phyloP scores from a whole-genome alignment of 1,284 basidiomycete species.

The Blastosporella zonata region DNA sequence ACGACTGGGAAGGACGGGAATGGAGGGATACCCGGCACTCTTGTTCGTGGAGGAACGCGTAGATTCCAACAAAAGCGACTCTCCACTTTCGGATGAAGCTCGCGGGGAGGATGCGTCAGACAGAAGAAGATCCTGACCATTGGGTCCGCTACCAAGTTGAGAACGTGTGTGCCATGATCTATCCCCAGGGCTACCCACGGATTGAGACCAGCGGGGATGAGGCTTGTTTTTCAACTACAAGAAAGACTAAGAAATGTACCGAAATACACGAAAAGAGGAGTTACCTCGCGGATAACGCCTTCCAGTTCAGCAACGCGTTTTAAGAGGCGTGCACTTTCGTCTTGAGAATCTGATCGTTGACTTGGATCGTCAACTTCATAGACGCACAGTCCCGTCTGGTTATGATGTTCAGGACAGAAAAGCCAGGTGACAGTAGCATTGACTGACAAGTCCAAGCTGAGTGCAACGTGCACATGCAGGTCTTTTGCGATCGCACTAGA shows the following conservation, averaged over 20 bases:
- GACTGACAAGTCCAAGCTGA: conserved; percentile 62
- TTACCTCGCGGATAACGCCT: conserved; percentile 76
- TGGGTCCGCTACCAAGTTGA: conserved; percentile 18
- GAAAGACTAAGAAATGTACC: conserved; percentile 9
- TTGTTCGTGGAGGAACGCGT: conserved; percentile 8
- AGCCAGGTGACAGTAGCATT: neutral
- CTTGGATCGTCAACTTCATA: conserved; percentile 81
- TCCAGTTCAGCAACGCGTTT: conserved; percentile 80
- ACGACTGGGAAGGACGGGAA: conserved; percentile 17
- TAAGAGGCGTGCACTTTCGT: conserved; percentile 66
- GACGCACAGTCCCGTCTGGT: conserved; percentile 75
- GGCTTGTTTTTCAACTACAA: conserved; percentile 66
- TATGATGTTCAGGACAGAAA: conserved; percentile 4
- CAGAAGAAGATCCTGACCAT: conserved; percentile 19
- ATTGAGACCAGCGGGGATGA: conserved; percentile 60
- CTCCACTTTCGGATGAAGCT: conserved; percentile 28
- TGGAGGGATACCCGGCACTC: conserved; percentile 17
- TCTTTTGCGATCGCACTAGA: conserved; percentile 67
- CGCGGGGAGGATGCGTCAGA: conserved; percentile 29
- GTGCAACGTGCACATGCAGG: conserved; percentile 71
- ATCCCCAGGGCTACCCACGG: conserved; percentile 26
- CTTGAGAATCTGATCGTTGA: conserved; percentile 48
- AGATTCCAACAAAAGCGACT: conserved; percentile 15
- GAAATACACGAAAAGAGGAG: conserved; percentile 10
- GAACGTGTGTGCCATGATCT: conserved; percentile 29